Evolutionary conservation across 768 basidiomycete genomes (phyloP).

Genomic region (Boletellus ananas): DNA sequence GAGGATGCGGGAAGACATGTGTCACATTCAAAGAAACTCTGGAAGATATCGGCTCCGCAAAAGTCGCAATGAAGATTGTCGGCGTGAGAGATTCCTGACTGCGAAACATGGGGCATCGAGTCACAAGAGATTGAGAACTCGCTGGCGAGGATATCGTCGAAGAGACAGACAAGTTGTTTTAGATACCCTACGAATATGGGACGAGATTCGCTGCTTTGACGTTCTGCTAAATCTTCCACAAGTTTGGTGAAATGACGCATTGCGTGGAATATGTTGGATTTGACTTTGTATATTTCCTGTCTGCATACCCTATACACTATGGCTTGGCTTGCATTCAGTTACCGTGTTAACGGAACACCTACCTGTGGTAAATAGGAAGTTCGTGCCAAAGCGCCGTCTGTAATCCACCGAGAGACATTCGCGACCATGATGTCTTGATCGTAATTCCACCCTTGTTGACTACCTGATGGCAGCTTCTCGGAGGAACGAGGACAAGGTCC

Average conservation of each 20-base stretch:
- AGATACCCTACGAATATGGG: conserved; percentile 22
- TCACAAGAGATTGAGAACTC: conserved; percentile 40
- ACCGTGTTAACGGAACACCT: conserved; percentile 3
- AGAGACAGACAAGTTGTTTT: conserved; percentile 40
- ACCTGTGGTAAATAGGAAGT: conserved; percentile 79
- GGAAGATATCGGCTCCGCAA: conserved; percentile 78
- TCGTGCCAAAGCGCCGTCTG: conserved; percentile 63
- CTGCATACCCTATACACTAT: conserved; percentile 63
- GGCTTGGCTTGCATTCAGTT: neutral
- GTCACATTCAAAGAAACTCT: conserved; percentile 73
- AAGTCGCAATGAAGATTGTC: conserved; percentile 62
- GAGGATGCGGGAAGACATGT: conserved; percentile 36
- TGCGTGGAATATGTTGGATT: conserved; percentile 57
- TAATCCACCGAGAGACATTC: conserved; percentile 70
- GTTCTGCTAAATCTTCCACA: conserved; percentile 6
- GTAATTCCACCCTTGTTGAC: conserved; percentile 78
- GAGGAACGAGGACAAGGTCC: conserved; percentile 78
- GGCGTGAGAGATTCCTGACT: conserved; percentile 12
- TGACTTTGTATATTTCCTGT: conserved; percentile 71
- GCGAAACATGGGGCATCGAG: conserved; percentile 30
- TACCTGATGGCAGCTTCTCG: conserved; percentile 80
- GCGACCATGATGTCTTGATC: conserved; percentile 82
- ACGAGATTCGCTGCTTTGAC: neutral
- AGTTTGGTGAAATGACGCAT: conserved; percentile 36
- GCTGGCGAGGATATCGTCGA: conserved; percentile 46